These are phyloP conservation scores for Wickerhamomyces tratensis DNA, from an alignment of 805 yeast species.

Conservation along the genomic window DNA sequence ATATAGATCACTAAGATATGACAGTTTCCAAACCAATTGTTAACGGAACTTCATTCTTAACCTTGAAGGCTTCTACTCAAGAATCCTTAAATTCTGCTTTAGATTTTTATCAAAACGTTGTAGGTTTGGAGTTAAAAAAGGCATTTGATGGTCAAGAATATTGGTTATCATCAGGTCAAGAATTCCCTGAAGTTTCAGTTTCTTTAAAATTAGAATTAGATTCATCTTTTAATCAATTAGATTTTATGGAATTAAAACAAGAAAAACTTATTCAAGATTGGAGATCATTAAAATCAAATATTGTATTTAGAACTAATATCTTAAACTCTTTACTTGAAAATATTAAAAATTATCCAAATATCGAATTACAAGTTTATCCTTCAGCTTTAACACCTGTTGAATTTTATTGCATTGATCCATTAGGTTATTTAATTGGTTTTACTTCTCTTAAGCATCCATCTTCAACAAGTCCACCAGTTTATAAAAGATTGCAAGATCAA, in stretches of 20 bases:
- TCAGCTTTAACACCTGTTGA: conserved; percentile 68
- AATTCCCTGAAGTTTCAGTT: conserved; percentile 19
- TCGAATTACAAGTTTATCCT: conserved; percentile 53
- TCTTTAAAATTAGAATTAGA: conserved; percentile 19
- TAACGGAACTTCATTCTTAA: conserved; percentile 46
- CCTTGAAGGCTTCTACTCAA: conserved; percentile 41
- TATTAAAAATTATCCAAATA: conserved; percentile 16
- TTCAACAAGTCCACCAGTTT: conserved; percentile 33
- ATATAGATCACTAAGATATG: not conserved
- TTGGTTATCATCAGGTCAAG: conserved; percentile 22
- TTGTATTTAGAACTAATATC: conserved; percentile 25
- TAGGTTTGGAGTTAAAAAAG: conserved; percentile 18
- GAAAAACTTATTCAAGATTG: conserved; percentile 31
- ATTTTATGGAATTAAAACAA: conserved; percentile 17
- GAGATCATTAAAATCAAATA: conserved; percentile 35
- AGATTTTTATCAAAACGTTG: conserved; percentile 45
- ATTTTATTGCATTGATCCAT: conserved; percentile 71
- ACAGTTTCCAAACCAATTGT: conserved; percentile 27
- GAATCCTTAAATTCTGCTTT: conserved; percentile 35
- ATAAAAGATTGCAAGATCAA: conserved; percentile 1
- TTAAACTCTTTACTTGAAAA: conserved; percentile 18
- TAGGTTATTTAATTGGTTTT: conserved; percentile 78
- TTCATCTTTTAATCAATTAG: conserved; percentile 11
- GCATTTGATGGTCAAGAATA: conserved; percentile 16
- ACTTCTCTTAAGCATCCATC: conserved; percentile 51